A percentile compares a stretch with the other conserved stretches of the same genome.
These are phyloP conservation scores for Citrus inodora DNA, from an alignment of 345 rosid species.

Conservation along the genomic window DNA sequence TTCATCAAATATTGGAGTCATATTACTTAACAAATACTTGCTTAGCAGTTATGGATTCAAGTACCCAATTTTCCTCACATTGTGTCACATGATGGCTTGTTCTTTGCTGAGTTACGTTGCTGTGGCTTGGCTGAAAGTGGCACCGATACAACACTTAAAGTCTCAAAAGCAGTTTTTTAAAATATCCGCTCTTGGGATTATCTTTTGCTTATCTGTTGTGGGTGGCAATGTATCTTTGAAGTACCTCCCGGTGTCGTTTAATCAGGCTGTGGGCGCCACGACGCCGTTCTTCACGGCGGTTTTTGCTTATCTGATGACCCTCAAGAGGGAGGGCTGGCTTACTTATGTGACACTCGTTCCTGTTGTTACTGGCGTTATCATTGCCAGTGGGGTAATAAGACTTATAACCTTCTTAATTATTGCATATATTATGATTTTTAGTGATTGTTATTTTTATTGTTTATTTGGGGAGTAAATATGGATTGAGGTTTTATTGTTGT, in stretches of 20 bases:
- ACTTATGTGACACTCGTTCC: slow-evolving; percentile 41
- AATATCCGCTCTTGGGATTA: slow-evolving; percentile 40
- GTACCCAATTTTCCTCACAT: slow-evolving; percentile 36
- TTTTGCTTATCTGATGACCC: slow-evolving; percentile 35
- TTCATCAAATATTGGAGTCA: slow-evolving; percentile 32
- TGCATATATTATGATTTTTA: background rate
- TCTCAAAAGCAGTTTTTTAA: slow-evolving; percentile 33
- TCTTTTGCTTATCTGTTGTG: slow-evolving; percentile 45
- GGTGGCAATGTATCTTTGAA: slow-evolving; percentile 42
- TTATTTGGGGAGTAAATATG: too few relatives aligned
- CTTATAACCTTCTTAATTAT: background rate
- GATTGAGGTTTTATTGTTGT: background rate
- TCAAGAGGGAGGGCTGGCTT: slow-evolving; percentile 33
- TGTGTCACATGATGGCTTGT: slow-evolving; percentile 39
- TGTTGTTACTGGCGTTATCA: slow-evolving; percentile 42
- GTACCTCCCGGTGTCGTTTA: slow-evolving; percentile 49
- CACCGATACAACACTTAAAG: slow-evolving; percentile 28
- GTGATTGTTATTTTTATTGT: background rate
- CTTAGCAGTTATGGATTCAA: slow-evolving; percentile 37
- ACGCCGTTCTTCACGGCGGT: slow-evolving; percentile 49
- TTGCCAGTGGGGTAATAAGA: slow-evolving; percentile 45
- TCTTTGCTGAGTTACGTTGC: slow-evolving; percentile 30
- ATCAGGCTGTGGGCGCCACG: slow-evolving; percentile 51
- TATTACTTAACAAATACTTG: slow-evolving; percentile 34
- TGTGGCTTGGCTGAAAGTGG: slow-evolving; percentile 30